Percentiles rank a stretch among this genome's conserved stretches.
These are phyloP conservation scores for Mariannaea sp. DNA, from an alignment of 2,329 filamentous ascomycete genomes.

Conservation along the genomic window DNA sequence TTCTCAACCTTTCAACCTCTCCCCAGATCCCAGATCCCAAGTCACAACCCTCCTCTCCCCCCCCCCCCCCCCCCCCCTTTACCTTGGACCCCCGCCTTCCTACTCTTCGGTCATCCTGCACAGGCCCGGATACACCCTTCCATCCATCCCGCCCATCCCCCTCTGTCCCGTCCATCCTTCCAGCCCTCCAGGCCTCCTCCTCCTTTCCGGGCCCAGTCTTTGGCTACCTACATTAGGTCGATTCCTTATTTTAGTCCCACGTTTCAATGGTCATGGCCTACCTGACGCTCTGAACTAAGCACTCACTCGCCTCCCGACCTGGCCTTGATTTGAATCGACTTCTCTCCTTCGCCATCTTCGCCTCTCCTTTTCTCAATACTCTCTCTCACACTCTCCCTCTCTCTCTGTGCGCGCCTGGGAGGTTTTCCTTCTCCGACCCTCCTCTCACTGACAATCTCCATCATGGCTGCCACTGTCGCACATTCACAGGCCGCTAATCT, in stretches of 20 bases:
- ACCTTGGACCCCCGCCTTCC: too few relatives aligned
- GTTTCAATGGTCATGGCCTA: conserved; percentile 24
- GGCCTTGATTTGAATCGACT: neutral
- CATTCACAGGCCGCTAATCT: conserved; percentile 38
- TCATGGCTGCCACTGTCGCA: conserved; percentile 42
- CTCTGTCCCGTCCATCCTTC: neutral
- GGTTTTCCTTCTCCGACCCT: neutral
- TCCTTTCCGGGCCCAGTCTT: neutral
- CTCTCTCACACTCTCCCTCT: conserved; percentile 1
- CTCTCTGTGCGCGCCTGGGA: conserved; percentile 1
- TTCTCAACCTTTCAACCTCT: too few relatives aligned
- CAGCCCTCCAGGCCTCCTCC: neutral
- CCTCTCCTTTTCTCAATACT: neutral
- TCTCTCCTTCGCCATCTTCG: neutral
- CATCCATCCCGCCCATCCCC: neutral
- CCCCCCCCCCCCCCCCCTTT: too few relatives aligned
- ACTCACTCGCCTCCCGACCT: neutral
- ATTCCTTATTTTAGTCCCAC: neutral
- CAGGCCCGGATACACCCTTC: neutral
- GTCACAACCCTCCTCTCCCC: too few relatives aligned
- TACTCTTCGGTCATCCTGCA: too few relatives aligned
- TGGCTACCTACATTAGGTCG: too few relatives aligned
- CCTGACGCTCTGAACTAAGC: conserved; percentile 15
- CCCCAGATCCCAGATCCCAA: too few relatives aligned
- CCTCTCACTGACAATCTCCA: neutral